Base-by-base conservation (phyloP, 805 yeast genomes). In the Debaryomyces prosopidis region DNA sequence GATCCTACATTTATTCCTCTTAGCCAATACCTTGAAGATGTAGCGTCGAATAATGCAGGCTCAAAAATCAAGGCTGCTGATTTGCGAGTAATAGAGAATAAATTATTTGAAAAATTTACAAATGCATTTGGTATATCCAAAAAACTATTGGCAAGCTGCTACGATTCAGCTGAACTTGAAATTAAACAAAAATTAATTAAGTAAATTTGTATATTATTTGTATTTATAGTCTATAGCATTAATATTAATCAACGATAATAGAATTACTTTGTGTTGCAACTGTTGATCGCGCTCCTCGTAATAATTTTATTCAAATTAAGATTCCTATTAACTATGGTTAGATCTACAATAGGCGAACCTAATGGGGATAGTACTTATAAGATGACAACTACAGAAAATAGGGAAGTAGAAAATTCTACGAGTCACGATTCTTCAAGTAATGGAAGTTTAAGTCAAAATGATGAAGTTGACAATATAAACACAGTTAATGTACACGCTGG, bases 121-220 rank as follows among this genome's bases (percentile, higher is more conserved):
- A 28, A 16, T 8, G 40, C 38, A 5, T 49, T 43, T 33, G 54
- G 54, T 4, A 37, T 48, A 5, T 43, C 49, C 7, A 34, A 12
- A 30, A 33, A 40, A 12, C 19, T 50, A 18, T 14, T 45, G 19
- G 23, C 20, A 12, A 39, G 35, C 8, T 44, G 46, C 35, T 47
- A 45, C 28, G 36, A 41, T n/a, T 33, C 35, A 5, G 9, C 44
- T 15, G 51, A 47, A 32, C 11, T 31, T n/a, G 36, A 40, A 18
- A 33, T 47, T n/a, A 47, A 47, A 18, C 26, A 33, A 5, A 45
- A 35, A 20, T 12, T 35, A 14, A 15, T 23, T 15, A 39, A 30
- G 16, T 30, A 30, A 14, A 12, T 9, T 30, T 30, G 33, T 30
- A 30, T 30, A 30, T 30, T 30, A 30, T 14, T 12, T 30, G 33